phyloP scores from a whole-genome alignment of 2,329 filamentous ascomycete genomes.

The Pseudohalonectria lignicola region DNA sequence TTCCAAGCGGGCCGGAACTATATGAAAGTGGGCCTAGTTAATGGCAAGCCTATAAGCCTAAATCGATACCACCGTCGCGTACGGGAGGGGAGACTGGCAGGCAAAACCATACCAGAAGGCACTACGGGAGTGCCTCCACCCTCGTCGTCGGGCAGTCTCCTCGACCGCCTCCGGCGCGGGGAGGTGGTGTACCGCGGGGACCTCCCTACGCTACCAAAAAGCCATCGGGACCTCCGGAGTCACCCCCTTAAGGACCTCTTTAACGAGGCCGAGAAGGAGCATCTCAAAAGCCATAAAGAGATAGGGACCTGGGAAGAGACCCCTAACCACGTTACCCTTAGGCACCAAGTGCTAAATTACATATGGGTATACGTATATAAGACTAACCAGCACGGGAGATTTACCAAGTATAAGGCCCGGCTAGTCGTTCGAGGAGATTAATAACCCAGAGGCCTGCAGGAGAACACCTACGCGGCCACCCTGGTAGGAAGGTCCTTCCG shows the following conservation, averaged over 20 bases:
- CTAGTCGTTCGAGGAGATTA: constrained; percentile 1
- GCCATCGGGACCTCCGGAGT: not conserved
- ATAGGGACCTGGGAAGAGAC: not conserved
- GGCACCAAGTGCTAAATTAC: not conserved
- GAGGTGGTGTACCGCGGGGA: not conserved
- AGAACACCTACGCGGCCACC: not conserved
- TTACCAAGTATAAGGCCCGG: not conserved
- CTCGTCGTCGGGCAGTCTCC: no score
- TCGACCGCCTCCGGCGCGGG: no score
- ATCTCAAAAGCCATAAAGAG: not conserved
- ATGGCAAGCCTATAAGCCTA: no score
- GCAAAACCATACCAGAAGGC: not conserved
- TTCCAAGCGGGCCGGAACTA: no score
- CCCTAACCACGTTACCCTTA: not conserved
- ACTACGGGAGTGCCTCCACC: no score
- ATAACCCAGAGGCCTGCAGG: not conserved
- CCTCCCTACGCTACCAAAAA: not conserved
- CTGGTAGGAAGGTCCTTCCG: not conserved
- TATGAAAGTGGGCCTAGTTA: no score
- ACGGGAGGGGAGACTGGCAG: not conserved
- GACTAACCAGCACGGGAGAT: not conserved
- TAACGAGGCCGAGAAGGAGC: not conserved
- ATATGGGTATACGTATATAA: not conserved
- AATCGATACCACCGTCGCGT: no score
- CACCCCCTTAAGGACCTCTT: not conserved